Conservation (phyloP, 306 rosid genomes). For the Dalbergia cultrata region DNA sequence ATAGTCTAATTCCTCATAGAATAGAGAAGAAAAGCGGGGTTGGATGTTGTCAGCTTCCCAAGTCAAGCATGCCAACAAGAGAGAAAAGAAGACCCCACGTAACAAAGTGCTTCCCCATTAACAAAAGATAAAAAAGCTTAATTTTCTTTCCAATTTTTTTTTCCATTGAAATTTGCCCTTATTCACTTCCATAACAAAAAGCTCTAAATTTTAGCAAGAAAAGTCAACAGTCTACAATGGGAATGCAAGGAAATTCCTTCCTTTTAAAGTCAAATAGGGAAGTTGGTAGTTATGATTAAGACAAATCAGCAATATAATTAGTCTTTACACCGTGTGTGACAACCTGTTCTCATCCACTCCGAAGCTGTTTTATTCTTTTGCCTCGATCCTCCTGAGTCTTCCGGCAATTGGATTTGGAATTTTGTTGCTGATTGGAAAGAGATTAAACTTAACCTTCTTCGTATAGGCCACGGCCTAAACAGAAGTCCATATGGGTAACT, state of each 20-base stretch:
- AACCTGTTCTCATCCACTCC: conserved; percentile 41
- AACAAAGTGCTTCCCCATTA: conserved; percentile 33
- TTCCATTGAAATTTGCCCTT: conserved; percentile 30
- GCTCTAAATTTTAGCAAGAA: conserved; percentile 29
- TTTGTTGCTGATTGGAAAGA: not conserved
- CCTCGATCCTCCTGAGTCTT: not conserved
- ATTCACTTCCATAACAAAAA: not conserved
- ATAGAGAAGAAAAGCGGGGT: conserved; percentile 21
- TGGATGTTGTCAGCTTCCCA: conserved; percentile 15
- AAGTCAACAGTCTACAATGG: conserved; percentile 32
- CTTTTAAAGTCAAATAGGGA: conserved; percentile 31
- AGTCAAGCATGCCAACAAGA: conserved; percentile 17
- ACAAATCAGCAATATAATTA: conserved; percentile 45
- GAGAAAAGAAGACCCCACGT: conserved; percentile 15
- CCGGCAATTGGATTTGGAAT: not conserved
- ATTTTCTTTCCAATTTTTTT: not conserved
- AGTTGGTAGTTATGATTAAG: conserved; percentile 27
- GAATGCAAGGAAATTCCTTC: conserved; percentile 26
- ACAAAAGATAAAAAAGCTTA: not conserved
- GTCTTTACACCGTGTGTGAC: conserved; percentile 38
- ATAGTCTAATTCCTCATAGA: not conserved
- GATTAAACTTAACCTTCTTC: not conserved
- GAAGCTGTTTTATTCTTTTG: conserved; percentile 41
- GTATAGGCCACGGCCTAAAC: not conserved
- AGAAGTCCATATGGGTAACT: not conserved